phyloP scores from a whole-genome alignment of 2,329 filamentous ascomycete genomes.

The Penicillium rolfsii region DNA sequence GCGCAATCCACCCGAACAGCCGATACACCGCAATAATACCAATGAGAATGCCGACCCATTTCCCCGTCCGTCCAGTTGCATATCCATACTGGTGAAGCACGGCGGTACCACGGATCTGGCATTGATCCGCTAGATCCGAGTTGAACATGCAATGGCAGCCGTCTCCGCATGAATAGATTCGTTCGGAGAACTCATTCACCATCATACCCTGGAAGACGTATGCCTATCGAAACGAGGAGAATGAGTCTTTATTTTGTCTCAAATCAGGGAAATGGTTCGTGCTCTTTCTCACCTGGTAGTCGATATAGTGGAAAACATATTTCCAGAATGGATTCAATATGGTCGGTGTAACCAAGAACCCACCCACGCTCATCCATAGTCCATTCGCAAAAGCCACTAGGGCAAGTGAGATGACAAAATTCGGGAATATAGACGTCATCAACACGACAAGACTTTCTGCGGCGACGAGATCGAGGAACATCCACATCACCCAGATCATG shows the following conservation, averaged over 20 bases:
- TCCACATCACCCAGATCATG: slow-evolving; percentile 78
- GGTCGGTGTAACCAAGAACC: slow-evolving; percentile 74
- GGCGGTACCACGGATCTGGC: slow-evolving; percentile 70
- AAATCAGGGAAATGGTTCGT: too few relatives aligned
- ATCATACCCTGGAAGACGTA: slow-evolving; percentile 94
- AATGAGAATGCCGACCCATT: slow-evolving; percentile 77
- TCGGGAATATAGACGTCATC: slow-evolving; percentile 71
- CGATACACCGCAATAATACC: slow-evolving; percentile 75
- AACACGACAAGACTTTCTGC: slow-evolving; percentile 83
- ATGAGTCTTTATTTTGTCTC: background rate
- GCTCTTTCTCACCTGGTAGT: slow-evolving; percentile 65
- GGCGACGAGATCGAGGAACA: slow-evolving; percentile 81
- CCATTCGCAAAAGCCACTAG: slow-evolving; percentile 84
- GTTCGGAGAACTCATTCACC: slow-evolving; percentile 77
- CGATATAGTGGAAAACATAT: slow-evolving; percentile 86
- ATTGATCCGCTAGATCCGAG: slow-evolving; percentile 63
- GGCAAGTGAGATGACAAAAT: slow-evolving; percentile 78
- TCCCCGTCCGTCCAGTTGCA: slow-evolving; percentile 62
- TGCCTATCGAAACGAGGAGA: slow-evolving; percentile 38
- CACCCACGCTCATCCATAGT: slow-evolving; percentile 84
- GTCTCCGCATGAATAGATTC: slow-evolving; percentile 65
- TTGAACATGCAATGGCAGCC: slow-evolving; percentile 72
- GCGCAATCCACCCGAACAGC: slow-evolving; percentile 66
- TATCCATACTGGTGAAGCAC: slow-evolving; percentile 74
- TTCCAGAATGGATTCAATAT: slow-evolving; percentile 81